phyloP scores from a whole-genome alignment of 345 rosid genomes.

The Noccaea bulbosa region DNA sequence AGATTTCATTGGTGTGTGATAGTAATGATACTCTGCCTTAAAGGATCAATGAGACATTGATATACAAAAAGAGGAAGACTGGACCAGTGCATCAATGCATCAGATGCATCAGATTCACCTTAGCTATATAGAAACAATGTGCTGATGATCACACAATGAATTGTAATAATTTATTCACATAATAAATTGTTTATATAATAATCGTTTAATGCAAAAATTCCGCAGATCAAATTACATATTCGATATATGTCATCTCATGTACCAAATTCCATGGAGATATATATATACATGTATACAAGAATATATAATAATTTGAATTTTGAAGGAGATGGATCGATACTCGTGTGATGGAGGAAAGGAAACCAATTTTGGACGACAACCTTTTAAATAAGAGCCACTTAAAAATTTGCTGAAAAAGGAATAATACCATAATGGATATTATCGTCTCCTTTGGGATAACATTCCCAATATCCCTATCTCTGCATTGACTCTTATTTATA shows the following conservation, averaged over 20 bases:
- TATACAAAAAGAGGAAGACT: not conserved
- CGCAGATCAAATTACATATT: not conserved
- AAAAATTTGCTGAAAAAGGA: conserved; percentile 35
- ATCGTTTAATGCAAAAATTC: not conserved
- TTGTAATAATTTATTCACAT: not conserved
- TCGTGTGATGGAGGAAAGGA: conserved; percentile 30
- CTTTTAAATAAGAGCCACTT: conserved; percentile 32
- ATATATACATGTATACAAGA: not conserved
- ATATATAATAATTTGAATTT: too few relatives aligned
- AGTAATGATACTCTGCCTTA: not conserved
- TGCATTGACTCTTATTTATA: conserved; percentile 39
- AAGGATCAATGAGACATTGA: not conserved
- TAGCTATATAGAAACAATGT: conserved; percentile 12
- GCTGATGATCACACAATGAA: not conserved
- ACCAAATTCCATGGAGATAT: conserved; percentile 18
- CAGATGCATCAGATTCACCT: conserved; percentile 34
- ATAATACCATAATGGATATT: conserved; percentile 31
- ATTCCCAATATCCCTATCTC: conserved; percentile 39
- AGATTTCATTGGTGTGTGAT: not conserved
- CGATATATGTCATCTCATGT: conserved; percentile 3
- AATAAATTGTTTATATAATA: conserved; percentile 1
- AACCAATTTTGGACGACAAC: conserved; percentile 32
- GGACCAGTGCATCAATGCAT: too few relatives aligned
- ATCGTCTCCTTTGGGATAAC: conserved; percentile 38
- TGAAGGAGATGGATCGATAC: conserved; percentile 23